phyloP scores from a whole-genome alignment of 1,284 basidiomycete species.

The Cutaneotrichosporon cutaneum region DNA sequence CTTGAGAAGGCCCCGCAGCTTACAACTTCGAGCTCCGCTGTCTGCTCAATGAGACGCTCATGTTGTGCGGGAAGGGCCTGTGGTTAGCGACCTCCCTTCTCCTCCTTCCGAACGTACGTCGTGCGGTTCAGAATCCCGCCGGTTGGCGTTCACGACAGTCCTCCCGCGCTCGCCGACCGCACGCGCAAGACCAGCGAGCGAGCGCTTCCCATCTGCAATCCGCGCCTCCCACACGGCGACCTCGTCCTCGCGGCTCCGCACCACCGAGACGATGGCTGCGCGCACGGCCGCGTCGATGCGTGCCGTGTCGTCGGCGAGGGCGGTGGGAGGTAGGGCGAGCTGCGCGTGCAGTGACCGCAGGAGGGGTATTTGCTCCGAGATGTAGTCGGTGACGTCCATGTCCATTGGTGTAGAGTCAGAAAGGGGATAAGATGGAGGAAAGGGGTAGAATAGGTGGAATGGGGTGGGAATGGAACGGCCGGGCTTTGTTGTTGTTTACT shows the following conservation, averaged over 20 bases:
- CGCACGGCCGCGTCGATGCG: constrained; percentile 46
- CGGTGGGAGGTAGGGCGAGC: constrained; percentile 39
- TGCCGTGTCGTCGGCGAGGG: constrained; percentile 38
- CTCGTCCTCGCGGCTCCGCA: constrained; percentile 44
- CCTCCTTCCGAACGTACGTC: constrained; percentile 29
- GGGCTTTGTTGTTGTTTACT: constrained; percentile 17
- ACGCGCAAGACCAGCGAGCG: constrained; percentile 33
- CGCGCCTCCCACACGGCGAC: constrained; percentile 45
- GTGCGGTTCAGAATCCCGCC: constrained; percentile 35
- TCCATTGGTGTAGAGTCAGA: neutral
- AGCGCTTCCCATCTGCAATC: constrained; percentile 34
- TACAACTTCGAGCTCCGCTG: constrained; percentile 38
- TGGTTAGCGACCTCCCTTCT: neutral
- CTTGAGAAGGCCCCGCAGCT: constrained; percentile 10
- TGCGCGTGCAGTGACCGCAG: constrained; percentile 42
- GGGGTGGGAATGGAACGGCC: neutral
- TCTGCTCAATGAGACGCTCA: constrained; percentile 36
- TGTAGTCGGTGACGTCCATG: constrained; percentile 42
- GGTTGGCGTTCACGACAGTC: constrained; percentile 29
- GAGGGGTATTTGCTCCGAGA: constrained; percentile 47
- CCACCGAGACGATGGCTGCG: constrained; percentile 40
- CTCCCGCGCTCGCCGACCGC: constrained; percentile 44
- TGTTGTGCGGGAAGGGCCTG: constrained; percentile 42
- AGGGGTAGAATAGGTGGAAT: neutral
- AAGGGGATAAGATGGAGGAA: neutral